Evolutionary conservation across 2,329 filamentous ascomycete genomes (phyloP), one percentile per base, ranked within the genome.

Genomic region (Eurotiales sp.): DNA sequence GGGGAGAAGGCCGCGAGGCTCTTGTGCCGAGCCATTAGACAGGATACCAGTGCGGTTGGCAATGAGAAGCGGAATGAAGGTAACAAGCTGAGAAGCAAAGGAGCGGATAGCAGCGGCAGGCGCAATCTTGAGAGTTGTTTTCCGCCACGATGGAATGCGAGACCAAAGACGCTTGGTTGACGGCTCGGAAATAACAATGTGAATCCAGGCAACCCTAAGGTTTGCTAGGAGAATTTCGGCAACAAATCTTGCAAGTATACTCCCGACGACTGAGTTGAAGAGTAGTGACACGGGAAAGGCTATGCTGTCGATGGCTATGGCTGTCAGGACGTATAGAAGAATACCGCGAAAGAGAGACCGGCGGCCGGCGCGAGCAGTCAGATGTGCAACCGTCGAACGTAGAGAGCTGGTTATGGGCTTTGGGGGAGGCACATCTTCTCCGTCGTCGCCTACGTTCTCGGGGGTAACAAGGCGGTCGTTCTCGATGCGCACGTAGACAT

Each of bases 201-300:
- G 90, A 3, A 90, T 88, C 90, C 90, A 96, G 48, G 83, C 80
- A 59, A 91, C 81, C 66, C 83, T 80, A 53, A 92, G 69, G 62
- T 86, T 86, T 32, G 86, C 80, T 27, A 88, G 74, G 17, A 80
- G 68, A 19, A 92, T 68, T 46, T 80, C 77, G 22, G 82, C 76
- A 37, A 86, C 52, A 45, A 85, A 76, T 48, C 77, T 77, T 49
- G 75, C 74, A 50, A 87, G 34, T 22, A 72, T 65, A 21, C 48
- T 43, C 17, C 52, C 52, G 23, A 58, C 36, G 45, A 64, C 46
- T n/a, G n/a, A n/a, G 71, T 62, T 59, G 27, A 75, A 59, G 41
- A 73, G 57, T 29, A 63, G 61, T 15, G 69, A 57, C 60, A 86
- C 62, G 56, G 82, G 62, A 50, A 67, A 67, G 48, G 73, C 63